Evolutionary conservation across 805 yeast genomes (phyloP).

Genomic region (Candida sithepensis): DNA sequence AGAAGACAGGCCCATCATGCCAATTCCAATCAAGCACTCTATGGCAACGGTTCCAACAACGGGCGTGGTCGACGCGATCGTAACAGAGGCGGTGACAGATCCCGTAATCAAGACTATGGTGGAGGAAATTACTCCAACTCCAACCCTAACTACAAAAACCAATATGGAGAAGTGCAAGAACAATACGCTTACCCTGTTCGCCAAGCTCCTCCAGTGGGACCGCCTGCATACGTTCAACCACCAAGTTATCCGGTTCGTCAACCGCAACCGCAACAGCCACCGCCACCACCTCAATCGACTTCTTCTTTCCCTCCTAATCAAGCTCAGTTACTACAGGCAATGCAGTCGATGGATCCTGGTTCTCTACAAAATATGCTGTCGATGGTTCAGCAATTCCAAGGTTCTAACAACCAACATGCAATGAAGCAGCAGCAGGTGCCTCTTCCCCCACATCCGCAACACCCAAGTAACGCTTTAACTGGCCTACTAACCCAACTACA

Average conservation of each 20-base stretch:
- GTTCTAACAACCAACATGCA: no score
- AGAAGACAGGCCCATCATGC: not conserved
- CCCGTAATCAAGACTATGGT: not conserved
- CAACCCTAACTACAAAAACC: not conserved
- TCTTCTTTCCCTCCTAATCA: constrained; percentile 15
- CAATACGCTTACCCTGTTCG: not conserved
- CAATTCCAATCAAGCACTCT: not conserved
- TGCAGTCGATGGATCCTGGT: constrained; percentile 29
- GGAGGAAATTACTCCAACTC: not conserved
- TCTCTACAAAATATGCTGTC: constrained; percentile 32
- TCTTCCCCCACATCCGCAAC: constrained; percentile 15
- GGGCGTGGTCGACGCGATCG: constrained; percentile 1
- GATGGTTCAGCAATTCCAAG: constrained; percentile 26
- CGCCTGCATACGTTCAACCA: constrained; percentile 5
- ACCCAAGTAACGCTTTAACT: constrained; percentile 9
- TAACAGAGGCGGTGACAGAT: not conserved
- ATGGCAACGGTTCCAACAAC: not conserved
- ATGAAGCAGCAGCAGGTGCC: not conserved
- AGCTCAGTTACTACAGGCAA: constrained; percentile 17
- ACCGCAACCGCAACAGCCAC: constrained; percentile 12
- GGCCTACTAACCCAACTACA: constrained; percentile 22
- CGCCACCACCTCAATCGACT: constrained; percentile 17
- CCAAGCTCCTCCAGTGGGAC: not conserved
- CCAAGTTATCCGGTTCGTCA: constrained; percentile 18
- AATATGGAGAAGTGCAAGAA: not conserved